A percentile compares a stretch with the other conserved stretches of the same genome.
These are phyloP conservation scores for Pueraria montana DNA, from an alignment of 306 rosid genomes.

Conservation along the genomic window DNA sequence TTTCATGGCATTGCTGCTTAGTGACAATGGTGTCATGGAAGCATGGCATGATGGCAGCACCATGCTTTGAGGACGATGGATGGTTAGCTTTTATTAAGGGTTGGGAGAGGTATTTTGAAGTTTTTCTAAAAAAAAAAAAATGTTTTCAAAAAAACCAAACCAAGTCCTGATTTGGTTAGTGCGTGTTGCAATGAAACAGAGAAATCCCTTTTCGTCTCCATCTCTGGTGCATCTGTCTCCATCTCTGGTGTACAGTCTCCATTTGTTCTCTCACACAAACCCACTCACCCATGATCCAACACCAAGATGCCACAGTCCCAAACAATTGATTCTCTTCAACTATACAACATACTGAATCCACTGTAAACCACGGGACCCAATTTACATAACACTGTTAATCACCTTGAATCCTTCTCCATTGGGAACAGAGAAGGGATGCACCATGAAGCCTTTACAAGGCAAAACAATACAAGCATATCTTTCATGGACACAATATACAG, in stretches of 20 bases:
- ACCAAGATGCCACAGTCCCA: slow-evolving; percentile 14
- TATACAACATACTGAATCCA: neutral
- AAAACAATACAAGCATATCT: slow-evolving; percentile 8
- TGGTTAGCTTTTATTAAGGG: neutral
- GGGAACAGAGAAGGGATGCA: neutral
- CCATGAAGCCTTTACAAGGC: neutral
- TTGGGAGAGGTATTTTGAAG: neutral
- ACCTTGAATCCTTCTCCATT: slow-evolving; percentile 1
- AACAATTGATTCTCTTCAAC: slow-evolving; percentile 13
- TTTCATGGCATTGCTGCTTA: neutral
- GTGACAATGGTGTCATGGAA: neutral
- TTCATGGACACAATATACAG: neutral
- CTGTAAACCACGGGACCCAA: neutral
- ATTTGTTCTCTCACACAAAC: neutral
- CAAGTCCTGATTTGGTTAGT: neutral
- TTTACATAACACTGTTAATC: neutral
- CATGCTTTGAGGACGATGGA: neutral
- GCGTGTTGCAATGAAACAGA: neutral
- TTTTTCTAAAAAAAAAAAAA: neutral
- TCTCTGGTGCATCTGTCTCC: slow-evolving; percentile 42
- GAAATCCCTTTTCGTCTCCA: slow-evolving; percentile 36
- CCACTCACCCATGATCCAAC: neutral
- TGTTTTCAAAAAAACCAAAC: neutral
- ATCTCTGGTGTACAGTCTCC: neutral
- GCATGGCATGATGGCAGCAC: slow-evolving; percentile 2